Percentiles rank a stretch among this genome's conserved stretches.
Evolutionary conservation across 164 flowering plant species (phyloP).

Genomic region (Euptelea pleiosperma): DNA sequence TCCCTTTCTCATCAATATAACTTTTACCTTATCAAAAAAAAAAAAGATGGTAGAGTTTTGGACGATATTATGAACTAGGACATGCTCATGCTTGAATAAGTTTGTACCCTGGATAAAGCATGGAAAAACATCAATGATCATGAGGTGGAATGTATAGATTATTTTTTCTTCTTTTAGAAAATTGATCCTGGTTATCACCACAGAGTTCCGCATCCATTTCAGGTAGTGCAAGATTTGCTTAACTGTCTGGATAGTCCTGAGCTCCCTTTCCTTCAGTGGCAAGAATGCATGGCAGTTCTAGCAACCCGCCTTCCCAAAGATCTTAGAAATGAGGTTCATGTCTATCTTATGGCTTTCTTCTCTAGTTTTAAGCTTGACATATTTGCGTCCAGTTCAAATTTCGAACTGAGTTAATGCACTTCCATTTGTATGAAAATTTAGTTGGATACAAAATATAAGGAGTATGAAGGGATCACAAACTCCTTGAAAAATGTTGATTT

Average conservation of each 20-base stretch:
- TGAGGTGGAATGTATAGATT: not conserved
- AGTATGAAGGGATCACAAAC: slow-evolving; percentile 56
- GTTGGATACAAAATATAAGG: slow-evolving; percentile 79
- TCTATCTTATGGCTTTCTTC: slow-evolving; percentile 5
- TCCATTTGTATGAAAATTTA: slow-evolving; percentile 26
- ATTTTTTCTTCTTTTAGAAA: too few species aligned
- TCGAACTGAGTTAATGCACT: slow-evolving; percentile 4
- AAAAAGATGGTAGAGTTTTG: too few species aligned
- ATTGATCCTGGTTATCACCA: not conserved
- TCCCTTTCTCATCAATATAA: too few species aligned
- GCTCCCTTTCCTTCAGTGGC: slow-evolving; percentile 99
- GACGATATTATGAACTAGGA: not conserved
- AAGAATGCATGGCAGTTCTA: slow-evolving; percentile 91
- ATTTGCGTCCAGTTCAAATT: slow-evolving; percentile 4
- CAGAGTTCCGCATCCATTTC: slow-evolving; percentile 18
- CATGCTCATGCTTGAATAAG: not conserved
- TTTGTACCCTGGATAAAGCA: not conserved
- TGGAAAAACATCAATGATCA: not conserved
- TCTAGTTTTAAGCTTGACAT: not conserved
- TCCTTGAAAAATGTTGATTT: slow-evolving; percentile 66
- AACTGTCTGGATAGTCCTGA: slow-evolving; percentile 94
- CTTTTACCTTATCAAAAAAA: too few species aligned
- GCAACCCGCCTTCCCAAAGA: slow-evolving; percentile 93
- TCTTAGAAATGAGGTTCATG: slow-evolving; percentile 64
- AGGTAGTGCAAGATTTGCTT: slow-evolving; percentile 94